Percentiles rank a stretch among this genome's conserved stretches.
Conservation (phyloP, 192 early-diverging fungal genomes). For the Coemansia sp. region DNA sequence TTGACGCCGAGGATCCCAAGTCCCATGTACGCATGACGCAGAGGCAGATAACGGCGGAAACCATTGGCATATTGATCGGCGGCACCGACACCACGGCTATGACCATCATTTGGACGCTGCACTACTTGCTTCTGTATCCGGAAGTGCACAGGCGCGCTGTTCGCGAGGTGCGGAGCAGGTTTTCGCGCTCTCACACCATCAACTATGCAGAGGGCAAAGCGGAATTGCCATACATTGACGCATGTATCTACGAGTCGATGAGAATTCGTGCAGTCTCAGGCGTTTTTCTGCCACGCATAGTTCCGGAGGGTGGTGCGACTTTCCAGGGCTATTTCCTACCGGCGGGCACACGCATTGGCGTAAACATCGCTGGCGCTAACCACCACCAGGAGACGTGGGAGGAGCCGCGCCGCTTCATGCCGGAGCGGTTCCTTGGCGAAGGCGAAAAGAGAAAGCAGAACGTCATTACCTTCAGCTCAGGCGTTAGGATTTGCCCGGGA, state of each 20-base stretch:
- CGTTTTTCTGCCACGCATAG: constrained; percentile 15
- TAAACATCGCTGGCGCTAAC: constrained; percentile 30
- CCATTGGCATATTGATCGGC: constrained; percentile 22
- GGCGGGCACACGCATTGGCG: constrained; percentile 19
- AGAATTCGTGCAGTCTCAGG: constrained; percentile 32
- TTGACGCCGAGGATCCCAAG: constrained; percentile 45
- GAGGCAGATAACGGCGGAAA: constrained; percentile 29
- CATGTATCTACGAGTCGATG: constrained; percentile 48
- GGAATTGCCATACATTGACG: constrained; percentile 38
- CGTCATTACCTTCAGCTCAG: constrained; percentile 37
- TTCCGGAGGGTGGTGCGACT: constrained; percentile 38
- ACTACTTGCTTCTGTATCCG: constrained; percentile 37
- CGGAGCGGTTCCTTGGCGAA: constrained; percentile 42
- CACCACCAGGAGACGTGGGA: constrained; percentile 27
- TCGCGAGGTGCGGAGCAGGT: constrained; percentile 26
- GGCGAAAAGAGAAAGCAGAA: constrained; percentile 20
- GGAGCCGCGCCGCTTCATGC: constrained; percentile 28
- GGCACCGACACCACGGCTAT: constrained; percentile 43
- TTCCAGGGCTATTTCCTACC: constrained; percentile 42
- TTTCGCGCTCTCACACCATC: constrained; percentile 30
- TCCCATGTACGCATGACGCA: constrained; percentile 32
- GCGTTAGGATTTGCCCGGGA: constrained; percentile 40
- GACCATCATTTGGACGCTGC: constrained; percentile 44
- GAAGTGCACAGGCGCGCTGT: constrained; percentile 11
- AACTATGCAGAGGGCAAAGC: constrained; percentile 32